These are phyloP conservation scores for Glycine soja DNA, from an alignment of 306 rosid species.

Conservation along the genomic window DNA sequence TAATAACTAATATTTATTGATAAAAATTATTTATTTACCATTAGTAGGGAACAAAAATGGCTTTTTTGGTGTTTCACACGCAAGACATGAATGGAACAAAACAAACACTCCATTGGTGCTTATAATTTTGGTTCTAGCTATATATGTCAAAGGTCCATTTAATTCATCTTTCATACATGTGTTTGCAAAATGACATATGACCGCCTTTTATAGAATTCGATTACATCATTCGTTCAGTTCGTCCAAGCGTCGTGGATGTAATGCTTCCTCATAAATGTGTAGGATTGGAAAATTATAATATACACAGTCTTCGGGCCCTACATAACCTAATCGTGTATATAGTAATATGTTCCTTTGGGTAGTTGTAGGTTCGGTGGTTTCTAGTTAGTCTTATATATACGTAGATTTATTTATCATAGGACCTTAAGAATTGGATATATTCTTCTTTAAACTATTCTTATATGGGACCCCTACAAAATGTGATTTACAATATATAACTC, in stretches of 20 bases:
- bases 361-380: background rate
- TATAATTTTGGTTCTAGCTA: background rate
- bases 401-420: background rate
- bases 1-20: too few relatives aligned
- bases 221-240: background rate
- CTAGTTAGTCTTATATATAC: too few relatives aligned
- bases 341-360: background rate
- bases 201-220: background rate
- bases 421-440: background rate
- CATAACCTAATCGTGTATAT: conserved; percentile 8
- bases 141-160: background rate
- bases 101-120: background rate
- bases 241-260: background rate
- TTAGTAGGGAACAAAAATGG: background rate
- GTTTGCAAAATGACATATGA: background rate
- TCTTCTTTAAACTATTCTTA: background rate
- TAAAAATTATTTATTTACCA: too few relatives aligned
- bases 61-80: background rate
- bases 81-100: background rate
- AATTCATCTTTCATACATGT: background rate
- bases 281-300: background rate
- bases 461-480: background rate
- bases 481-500: background rate
- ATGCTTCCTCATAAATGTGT: background rate
- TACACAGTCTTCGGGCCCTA: background rate